phyloP scores from a whole-genome alignment of 305 asterid genomes.

The Fraxinus sp. region DNA sequence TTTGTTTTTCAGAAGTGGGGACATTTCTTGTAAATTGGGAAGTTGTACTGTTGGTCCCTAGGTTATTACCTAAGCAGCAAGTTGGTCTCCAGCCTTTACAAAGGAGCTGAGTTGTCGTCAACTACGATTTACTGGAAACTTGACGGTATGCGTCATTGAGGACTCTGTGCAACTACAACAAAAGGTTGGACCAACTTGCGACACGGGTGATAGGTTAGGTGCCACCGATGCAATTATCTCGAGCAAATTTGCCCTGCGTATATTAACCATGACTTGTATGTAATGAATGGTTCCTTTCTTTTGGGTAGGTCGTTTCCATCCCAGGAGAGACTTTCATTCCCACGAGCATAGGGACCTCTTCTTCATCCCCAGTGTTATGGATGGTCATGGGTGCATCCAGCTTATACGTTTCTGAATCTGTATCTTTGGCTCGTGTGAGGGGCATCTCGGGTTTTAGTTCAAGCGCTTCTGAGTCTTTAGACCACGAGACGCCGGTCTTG shows the following conservation, averaged over 20 bases:
- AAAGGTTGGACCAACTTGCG: not conserved
- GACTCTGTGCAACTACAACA: not conserved
- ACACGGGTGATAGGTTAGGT: not conserved
- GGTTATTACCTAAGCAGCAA: not conserved
- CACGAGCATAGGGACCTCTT: slow-evolving; percentile 62
- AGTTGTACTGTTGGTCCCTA: not conserved
- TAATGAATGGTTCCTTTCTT: not conserved
- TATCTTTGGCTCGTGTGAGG: slow-evolving; percentile 63
- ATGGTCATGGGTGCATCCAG: slow-evolving; percentile 88
- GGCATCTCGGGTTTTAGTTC: slow-evolving; percentile 46
- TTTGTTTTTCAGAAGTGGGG: not conserved
- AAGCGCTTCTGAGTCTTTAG: slow-evolving; percentile 29
- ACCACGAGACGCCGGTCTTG: slow-evolving; percentile 29
- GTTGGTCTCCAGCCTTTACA: not conserved
- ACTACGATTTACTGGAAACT: not conserved
- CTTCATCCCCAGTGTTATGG: slow-evolving; percentile 57
- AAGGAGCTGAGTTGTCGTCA: not conserved
- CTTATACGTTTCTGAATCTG: slow-evolving; percentile 28
- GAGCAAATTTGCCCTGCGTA: not conserved
- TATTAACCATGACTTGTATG: not conserved
- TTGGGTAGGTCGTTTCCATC: slow-evolving; percentile 53
- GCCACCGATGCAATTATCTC: not conserved
- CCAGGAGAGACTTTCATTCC: slow-evolving; percentile 71
- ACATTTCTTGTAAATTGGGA: not conserved
- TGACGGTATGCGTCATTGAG: not conserved